These are phyloP conservation scores for Blastocystis hominis DNA, from an alignment of 352 stramenopile genomes.

Conservation along the genomic window DNA sequence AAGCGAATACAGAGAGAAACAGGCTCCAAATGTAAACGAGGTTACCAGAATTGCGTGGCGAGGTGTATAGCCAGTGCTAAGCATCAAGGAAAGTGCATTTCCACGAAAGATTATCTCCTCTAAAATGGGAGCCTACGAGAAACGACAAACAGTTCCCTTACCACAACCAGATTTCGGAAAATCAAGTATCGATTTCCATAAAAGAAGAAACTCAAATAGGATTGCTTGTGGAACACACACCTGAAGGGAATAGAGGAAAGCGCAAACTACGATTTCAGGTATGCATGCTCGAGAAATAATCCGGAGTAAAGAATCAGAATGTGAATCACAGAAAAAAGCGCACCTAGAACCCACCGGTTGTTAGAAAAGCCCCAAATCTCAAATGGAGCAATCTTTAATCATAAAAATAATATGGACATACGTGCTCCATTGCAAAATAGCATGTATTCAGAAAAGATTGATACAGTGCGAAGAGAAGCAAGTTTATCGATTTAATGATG, in stretches of 20 bases:
- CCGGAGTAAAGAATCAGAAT: constrained; percentile 17
- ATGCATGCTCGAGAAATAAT: neutral
- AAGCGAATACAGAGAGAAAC: neutral
- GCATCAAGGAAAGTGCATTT: neutral
- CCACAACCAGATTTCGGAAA: constrained; percentile 32
- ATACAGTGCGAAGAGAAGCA: neutral
- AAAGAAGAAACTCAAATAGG: neutral
- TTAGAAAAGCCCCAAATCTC: constrained; percentile 26
- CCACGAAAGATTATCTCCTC: constrained; percentile 20
- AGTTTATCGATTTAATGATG: neutral
- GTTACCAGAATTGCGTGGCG: neutral
- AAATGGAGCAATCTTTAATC: neutral
- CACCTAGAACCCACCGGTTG: neutral
- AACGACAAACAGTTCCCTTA: neutral
- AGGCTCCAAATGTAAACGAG: constrained; percentile 1
- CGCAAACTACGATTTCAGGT: neutral
- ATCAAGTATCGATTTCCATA: neutral
- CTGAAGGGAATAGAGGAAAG: neutral
- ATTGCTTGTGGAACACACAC: neutral
- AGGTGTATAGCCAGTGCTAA: neutral
- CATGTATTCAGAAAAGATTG: neutral
- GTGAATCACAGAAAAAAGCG: neutral
- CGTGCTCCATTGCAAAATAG: neutral
- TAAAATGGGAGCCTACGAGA: neutral
- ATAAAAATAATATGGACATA: neutral